These are phyloP conservation scores for Kalmanozyma brasiliensis DNA, from an alignment of 1,284 basidiomycete genomes.

Conservation along the genomic window DNA sequence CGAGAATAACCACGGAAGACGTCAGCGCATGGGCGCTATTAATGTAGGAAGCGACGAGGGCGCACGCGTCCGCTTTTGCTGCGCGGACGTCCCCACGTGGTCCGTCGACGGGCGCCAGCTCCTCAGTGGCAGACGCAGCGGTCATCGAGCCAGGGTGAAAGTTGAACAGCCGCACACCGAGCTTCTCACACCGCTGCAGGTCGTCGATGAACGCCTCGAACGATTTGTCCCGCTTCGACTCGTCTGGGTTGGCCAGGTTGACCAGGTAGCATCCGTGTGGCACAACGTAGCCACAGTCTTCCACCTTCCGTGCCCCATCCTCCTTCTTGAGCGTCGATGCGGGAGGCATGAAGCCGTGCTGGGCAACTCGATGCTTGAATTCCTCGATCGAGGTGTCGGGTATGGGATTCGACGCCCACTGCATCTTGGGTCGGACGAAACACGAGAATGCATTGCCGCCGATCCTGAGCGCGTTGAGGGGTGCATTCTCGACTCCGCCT, in stretches of 20 bases:
- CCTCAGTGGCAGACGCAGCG: constrained; percentile 11
- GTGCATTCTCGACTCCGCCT: constrained; percentile 80
- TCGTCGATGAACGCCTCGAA: constrained; percentile 86
- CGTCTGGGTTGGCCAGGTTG: constrained; percentile 85
- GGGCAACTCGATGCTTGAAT: constrained; percentile 25
- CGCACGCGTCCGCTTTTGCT: constrained; percentile 75
- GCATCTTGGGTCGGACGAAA: constrained; percentile 84
- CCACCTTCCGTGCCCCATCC: neutral
- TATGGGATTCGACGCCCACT: constrained; percentile 78
- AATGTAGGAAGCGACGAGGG: constrained; percentile 78
- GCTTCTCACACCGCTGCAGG: constrained; percentile 79
- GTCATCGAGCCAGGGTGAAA: constrained; percentile 75
- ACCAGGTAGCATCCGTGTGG: constrained; percentile 87
- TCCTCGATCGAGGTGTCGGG: constrained; percentile 71
- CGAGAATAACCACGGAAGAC: constrained; percentile 74
- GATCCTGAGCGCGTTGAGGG: constrained; percentile 74
- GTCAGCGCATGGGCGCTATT: constrained; percentile 81
- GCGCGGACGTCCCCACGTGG: constrained; percentile 70
- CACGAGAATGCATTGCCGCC: constrained; percentile 85
- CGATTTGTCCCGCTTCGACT: constrained; percentile 79
- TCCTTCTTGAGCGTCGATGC: constrained; percentile 2
- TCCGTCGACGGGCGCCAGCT: constrained; percentile 67
- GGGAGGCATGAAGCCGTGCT: constrained; percentile 23
- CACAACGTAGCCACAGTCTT: constrained; percentile 72
- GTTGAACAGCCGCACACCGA: constrained; percentile 81